phyloP scores from a whole-genome alignment of 2,329 filamentous ascomycete species.

The Penicillium capsulatum region DNA sequence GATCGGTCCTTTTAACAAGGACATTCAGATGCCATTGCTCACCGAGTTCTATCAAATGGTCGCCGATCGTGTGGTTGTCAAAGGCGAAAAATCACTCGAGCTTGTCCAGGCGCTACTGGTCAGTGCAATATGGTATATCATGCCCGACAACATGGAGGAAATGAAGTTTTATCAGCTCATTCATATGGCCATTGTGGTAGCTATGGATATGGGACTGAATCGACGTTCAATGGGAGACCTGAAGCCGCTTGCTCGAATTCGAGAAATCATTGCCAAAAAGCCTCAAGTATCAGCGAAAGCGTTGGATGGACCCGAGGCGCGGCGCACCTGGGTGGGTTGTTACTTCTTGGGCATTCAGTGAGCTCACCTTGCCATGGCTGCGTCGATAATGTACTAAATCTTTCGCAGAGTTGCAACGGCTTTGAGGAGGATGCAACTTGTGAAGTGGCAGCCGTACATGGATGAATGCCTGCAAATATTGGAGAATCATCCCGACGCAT shows the following conservation, averaged over 20 bases:
- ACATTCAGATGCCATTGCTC: constrained; percentile 59
- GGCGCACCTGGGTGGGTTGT: constrained; percentile 57
- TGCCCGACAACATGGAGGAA: constrained; percentile 77
- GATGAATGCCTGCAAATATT: constrained; percentile 58
- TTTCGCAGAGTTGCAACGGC: constrained; percentile 53
- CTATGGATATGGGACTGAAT: constrained; percentile 75
- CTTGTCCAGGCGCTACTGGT: constrained; percentile 75
- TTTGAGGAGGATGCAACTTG: constrained; percentile 54
- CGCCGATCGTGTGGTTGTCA: constrained; percentile 68
- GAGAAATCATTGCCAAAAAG: constrained; percentile 40
- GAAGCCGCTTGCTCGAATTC: constrained; percentile 33
- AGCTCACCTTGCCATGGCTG: constrained; percentile 14
- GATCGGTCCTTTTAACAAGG: constrained; percentile 50
- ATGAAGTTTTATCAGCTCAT: constrained; percentile 86
- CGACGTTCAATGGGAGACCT: constrained; percentile 45
- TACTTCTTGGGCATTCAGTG: constrained; percentile 59
- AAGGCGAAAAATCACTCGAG: constrained; percentile 76
- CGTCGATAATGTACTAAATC: constrained; percentile 7
- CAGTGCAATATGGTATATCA: constrained; percentile 77
- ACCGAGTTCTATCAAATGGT: constrained; percentile 68
- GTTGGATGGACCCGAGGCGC: constrained; percentile 53
- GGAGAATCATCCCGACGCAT: constrained; percentile 52
- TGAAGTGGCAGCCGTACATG: constrained; percentile 61
- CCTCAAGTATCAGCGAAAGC: constrained; percentile 31
- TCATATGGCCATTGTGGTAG: constrained; percentile 76